Conservation (phyloP, 108 stramenopile species). For the Skeletonema costatum region DNA sequence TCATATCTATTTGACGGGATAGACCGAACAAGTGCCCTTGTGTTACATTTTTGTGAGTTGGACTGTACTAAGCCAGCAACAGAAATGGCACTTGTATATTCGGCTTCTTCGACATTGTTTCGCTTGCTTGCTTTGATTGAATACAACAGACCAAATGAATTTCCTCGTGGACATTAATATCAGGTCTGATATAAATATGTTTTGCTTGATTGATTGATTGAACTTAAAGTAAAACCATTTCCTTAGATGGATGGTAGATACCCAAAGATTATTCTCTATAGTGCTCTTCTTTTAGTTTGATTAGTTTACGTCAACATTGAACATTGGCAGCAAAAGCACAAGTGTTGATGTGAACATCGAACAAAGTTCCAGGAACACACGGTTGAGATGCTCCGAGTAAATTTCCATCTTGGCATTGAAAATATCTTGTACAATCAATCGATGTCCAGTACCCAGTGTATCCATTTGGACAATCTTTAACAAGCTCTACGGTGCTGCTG, state of each 20-base stretch:
- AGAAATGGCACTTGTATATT: background rate
- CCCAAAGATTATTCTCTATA: background rate
- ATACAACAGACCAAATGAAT: background rate
- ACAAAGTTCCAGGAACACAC: slow-evolving; percentile 45
- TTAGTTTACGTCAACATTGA: slow-evolving; percentile 1
- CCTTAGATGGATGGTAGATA: background rate
- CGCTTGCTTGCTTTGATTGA: background rate
- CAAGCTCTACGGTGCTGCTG: background rate
- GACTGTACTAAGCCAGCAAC: background rate
- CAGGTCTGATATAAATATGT: background rate
- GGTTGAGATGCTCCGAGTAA: slow-evolving; percentile 23
- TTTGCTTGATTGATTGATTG: background rate
- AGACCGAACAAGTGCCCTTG: background rate
- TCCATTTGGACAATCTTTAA: slow-evolving; percentile 16
- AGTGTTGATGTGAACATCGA: slow-evolving; percentile 32
- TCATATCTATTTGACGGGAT: too few species aligned
- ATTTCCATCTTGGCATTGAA: slow-evolving; percentile 23
- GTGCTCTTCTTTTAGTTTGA: background rate
- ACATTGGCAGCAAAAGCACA: slow-evolving; percentile 30
- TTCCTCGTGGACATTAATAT: background rate
- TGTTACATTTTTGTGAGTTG: background rate
- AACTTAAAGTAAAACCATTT: background rate
- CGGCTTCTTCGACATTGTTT: background rate
- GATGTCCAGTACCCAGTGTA: slow-evolving; percentile 28
- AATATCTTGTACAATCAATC: slow-evolving; percentile 19